Base-by-base conservation (phyloP, 805 yeast species). In the Myxozyma lipomycoides region DNA sequence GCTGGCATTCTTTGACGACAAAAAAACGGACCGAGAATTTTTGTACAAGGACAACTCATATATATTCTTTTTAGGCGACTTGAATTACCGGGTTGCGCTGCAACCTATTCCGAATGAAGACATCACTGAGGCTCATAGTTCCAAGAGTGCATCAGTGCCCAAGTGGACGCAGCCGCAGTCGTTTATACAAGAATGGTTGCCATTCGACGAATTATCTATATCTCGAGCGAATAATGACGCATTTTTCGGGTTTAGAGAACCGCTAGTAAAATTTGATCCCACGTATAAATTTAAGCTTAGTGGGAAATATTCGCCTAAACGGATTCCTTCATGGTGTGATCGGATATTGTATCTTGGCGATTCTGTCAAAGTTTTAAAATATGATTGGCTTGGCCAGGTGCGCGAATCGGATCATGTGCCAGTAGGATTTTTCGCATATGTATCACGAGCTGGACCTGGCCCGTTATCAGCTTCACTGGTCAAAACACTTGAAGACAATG, bases 251-350 rank as follows among this genome's bases (percentile, higher is more conserved):
- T 83, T 89, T 59, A 64, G 70, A 1, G 98, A 90, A 67, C 74
- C 81, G 0, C 63, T 69, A n/a, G 74, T 90, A 15, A 60, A 61
- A 0, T 90, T 90, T 64, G 71, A 70, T n/a, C 96, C 95, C 9
- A 85, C 95, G 0, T 90, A 84, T 71, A 90, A 90, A 67, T 86
- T 72, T 64, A 6, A 35, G 2, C 30, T 39, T 10, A 45, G 56
- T 2, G 73, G 75, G n/a, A 66, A 69, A 7, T 85, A 78, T 64
- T 77, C 78, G 52, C 38, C 64, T 1, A 82, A 80, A 58, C 72
- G 96, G 48, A 70, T 71, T 1, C 95, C 96, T 0, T 83, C 95
- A 4, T 90, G 95, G 95, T 89, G 96, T 67, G 98, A 90, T 64
- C 69, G 98, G 46, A 78, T 90, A 4, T 64, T 90, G 41, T 86